These are phyloP conservation scores for Cucurbita argyrosperma DNA, from an alignment of 306 rosid genomes.

Conservation along the genomic window DNA sequence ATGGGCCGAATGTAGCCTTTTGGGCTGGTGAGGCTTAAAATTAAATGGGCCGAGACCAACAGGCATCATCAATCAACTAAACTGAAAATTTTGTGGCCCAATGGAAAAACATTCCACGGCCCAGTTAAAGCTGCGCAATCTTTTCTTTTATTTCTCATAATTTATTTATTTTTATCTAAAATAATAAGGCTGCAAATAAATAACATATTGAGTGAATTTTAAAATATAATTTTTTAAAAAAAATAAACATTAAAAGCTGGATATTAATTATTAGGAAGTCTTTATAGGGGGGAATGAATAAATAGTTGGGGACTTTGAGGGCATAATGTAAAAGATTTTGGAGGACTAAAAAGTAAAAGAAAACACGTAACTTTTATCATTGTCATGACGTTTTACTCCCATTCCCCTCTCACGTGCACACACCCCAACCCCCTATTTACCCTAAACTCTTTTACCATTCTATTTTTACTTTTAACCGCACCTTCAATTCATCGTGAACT, in stretches of 20 bases:
- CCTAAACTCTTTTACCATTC: background rate
- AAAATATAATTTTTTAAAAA: background rate
- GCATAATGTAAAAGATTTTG: constrained; percentile 60
- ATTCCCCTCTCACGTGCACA: constrained; percentile 64
- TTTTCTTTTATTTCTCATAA: background rate
- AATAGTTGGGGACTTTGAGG: constrained; percentile 41
- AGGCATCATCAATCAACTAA: too few relatives aligned
- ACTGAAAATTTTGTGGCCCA: background rate
- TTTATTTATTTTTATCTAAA: background rate
- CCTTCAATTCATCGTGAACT: background rate
- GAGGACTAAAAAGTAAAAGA: constrained; percentile 70
- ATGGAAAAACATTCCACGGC: background rate
- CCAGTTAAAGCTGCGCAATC: background rate
- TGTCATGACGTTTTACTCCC: constrained; percentile 41
- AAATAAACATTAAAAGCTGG: background rate
- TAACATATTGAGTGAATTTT: background rate
- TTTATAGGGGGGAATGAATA: constrained; percentile 3
- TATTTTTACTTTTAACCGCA: background rate
- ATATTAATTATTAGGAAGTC: background rate
- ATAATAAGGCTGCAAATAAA: background rate
- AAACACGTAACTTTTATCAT: constrained; percentile 60
- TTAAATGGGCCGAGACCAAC: too few relatives aligned
- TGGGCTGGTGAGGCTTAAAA: too few relatives aligned
- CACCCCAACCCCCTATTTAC: constrained; percentile 20
- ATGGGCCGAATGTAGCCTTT: too few relatives aligned